These are phyloP conservation scores for Acanthamoeba royreba DNA, from an alignment of 208 protist species.

Conservation along the genomic window DNA sequence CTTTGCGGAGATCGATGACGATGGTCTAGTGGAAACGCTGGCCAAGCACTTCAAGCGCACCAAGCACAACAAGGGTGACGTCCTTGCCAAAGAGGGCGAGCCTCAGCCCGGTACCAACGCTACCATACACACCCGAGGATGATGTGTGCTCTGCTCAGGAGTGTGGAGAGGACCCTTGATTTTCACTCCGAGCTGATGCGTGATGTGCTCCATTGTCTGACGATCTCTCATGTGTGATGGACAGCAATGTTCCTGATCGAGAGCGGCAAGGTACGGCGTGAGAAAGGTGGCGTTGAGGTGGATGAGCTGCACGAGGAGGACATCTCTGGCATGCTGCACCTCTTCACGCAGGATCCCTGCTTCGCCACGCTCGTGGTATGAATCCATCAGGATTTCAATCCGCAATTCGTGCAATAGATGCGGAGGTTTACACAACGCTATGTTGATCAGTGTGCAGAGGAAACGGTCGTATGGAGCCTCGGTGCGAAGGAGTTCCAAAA, in stretches of 20 bases:
- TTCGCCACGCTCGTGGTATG: slow-evolving; percentile 26
- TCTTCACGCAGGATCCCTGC: not conserved
- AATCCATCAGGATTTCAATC: too few relatives aligned
- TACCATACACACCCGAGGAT: too few relatives aligned
- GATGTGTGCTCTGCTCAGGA: too few relatives aligned
- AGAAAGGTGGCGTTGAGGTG: not conserved
- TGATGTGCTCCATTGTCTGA: too few relatives aligned
- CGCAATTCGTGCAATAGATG: too few relatives aligned
- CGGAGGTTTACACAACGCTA: too few relatives aligned
- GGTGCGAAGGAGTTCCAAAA: not conserved
- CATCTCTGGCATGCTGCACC: slow-evolving; percentile 46
- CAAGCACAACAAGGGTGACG: not conserved
- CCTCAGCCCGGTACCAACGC: not conserved
- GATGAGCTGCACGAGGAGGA: slow-evolving; percentile 2
- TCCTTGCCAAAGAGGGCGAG: slow-evolving; percentile 30
- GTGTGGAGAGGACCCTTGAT: not conserved
- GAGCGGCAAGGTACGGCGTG: not conserved
- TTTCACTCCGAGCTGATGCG: too few relatives aligned
- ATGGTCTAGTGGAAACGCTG: not conserved
- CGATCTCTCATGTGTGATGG: not conserved
- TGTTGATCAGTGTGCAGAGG: slow-evolving; percentile 1
- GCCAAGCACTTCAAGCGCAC: not conserved
- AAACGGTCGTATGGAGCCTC: not conserved
- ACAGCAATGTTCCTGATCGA: slow-evolving; percentile 33
- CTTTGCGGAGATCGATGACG: slow-evolving; percentile 22